Base-by-base conservation (phyloP, 352 stramenopile genomes). In the Globisporangium uncinulatum region DNA sequence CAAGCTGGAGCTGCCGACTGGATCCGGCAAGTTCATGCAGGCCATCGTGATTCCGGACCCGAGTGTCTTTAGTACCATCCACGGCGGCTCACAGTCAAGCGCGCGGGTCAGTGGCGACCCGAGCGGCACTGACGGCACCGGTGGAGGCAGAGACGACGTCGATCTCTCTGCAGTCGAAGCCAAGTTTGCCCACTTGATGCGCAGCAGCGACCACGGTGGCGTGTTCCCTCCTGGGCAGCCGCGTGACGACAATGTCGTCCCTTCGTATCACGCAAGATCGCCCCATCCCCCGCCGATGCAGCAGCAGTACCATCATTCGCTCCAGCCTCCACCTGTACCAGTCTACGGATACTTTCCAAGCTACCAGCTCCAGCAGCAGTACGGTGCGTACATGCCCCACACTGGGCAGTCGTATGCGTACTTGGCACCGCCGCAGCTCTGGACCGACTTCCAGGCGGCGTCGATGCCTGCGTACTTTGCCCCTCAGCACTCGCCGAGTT, bases 121-220 rank as follows among this genome's bases (percentile, higher is more conserved):
- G 7, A n/a, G n/a, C 43, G 37, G 45, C 54, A 14, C 55, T 51
- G 44, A 61, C 66, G 47, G 58, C 59, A 36, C 56, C 63, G 47
- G 62, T 0, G 56, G 65, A 51, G 65, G 47, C 8, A 63, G 63
- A 4, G 79, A 90, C 24, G 83, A 92, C 53, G 71, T 83, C 13
- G 84, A 94, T 61, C 65, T 94, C 29, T 70, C 75, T 21, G 71
- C 70, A 1, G 82, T 94, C 10, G 84, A 94, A 57, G 81, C 77
- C 7, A 78, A 77, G 9, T 94, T 94, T 54, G 84, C 80, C 8
- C 80, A 92, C 53, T 45, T 94, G 55, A 94, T 94, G 84, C 74
- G 76, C 51, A 83, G 60, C 45, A 79, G 48, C n/a, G 69, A 86
- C 14, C 63, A 73, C 15, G 59, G 67, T 11, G 55, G 70, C 19